phyloP scores from a whole-genome alignment of 2,329 filamentous ascomycete species.

The Lasiodiplodia sp. region DNA sequence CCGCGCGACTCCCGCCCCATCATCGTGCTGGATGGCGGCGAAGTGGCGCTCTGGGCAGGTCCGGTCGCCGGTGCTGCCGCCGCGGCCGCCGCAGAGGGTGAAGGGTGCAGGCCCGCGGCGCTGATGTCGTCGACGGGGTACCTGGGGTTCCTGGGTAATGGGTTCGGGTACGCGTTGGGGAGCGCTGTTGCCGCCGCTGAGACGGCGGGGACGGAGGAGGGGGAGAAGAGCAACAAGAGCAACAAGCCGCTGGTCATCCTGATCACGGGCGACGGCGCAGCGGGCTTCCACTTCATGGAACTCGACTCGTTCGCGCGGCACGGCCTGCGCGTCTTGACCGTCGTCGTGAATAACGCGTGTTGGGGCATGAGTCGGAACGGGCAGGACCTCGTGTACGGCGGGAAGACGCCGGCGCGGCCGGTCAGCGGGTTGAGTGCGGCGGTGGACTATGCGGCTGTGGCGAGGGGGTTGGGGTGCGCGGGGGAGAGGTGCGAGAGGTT shows the following conservation, averaged over 20 bases:
- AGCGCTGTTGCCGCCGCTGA: slow-evolving; percentile 47
- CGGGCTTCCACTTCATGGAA: slow-evolving; percentile 56
- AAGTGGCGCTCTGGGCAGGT: slow-evolving; percentile 47
- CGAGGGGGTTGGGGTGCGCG: slow-evolving; percentile 48
- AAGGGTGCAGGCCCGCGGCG: slow-evolving; percentile 34
- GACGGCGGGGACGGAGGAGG: background rate
- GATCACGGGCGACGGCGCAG: slow-evolving; percentile 55
- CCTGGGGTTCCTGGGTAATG: slow-evolving; percentile 56
- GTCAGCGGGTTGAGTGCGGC: slow-evolving; percentile 41
- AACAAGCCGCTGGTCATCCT: slow-evolving; percentile 47
- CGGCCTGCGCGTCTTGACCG: slow-evolving; percentile 50
- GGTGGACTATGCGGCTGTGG: slow-evolving; percentile 53
- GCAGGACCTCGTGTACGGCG: slow-evolving; percentile 53
- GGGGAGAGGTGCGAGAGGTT: slow-evolving; percentile 38
- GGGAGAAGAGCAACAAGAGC: slow-evolving; percentile 33
- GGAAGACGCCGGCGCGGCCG: slow-evolving; percentile 41
- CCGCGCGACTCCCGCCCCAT: slow-evolving; percentile 42
- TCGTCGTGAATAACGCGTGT: slow-evolving; percentile 53
- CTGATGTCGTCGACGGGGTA: slow-evolving; percentile 45
- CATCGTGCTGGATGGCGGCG: slow-evolving; percentile 52
- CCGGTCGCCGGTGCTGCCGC: background rate
- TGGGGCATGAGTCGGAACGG: slow-evolving; percentile 57
- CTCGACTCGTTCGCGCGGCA: slow-evolving; percentile 55
- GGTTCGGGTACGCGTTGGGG: slow-evolving; percentile 55
- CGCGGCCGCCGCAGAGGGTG: too few relatives aligned